Conservation (phyloP, 2,329 filamentous ascomycete species). For the Fusarium mundagurra region DNA sequence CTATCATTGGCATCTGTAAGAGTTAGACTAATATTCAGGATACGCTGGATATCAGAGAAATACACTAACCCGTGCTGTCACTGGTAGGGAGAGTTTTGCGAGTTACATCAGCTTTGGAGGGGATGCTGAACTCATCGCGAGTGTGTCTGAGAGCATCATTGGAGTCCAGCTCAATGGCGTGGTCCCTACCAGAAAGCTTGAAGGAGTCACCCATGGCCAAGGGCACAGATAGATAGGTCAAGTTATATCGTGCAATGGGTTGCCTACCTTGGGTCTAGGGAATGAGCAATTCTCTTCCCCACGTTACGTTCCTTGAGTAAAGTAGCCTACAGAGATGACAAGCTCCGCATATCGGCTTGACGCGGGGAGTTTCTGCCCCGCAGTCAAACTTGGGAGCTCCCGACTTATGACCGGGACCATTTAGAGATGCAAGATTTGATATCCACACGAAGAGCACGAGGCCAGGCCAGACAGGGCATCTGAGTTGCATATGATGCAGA, state of each 20-base stretch:
- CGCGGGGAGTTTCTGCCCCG: conserved; percentile 32
- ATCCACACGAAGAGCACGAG: conserved; percentile 12
- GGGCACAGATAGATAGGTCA: background rate
- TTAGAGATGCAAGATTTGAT: conserved; percentile 18
- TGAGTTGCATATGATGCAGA: background rate
- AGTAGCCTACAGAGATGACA: background rate
- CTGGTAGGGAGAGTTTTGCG: conserved; percentile 40
- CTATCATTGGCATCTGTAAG: conserved; percentile 18
- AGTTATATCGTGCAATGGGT: conserved; percentile 7
- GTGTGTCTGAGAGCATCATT: conserved; percentile 64
- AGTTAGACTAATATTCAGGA: background rate
- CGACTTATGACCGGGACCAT: conserved; percentile 22
- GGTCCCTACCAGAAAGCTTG: conserved; percentile 16
- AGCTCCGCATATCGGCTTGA: conserved; percentile 33
- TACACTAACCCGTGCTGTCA: conserved; percentile 10
- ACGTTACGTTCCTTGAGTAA: background rate
- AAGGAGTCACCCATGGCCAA: conserved; percentile 31
- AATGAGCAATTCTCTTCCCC: background rate
- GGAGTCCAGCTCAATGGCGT: conserved; percentile 56
- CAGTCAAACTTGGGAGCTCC: conserved; percentile 20
- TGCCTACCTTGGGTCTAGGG: background rate
- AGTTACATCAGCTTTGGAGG: conserved; percentile 54
- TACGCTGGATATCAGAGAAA: background rate
- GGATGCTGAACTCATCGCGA: conserved; percentile 76
- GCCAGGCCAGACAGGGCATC: background rate